Base-by-base conservation (phyloP, 352 stramenopile species). In the Globisporangium camurandrum region DNA sequence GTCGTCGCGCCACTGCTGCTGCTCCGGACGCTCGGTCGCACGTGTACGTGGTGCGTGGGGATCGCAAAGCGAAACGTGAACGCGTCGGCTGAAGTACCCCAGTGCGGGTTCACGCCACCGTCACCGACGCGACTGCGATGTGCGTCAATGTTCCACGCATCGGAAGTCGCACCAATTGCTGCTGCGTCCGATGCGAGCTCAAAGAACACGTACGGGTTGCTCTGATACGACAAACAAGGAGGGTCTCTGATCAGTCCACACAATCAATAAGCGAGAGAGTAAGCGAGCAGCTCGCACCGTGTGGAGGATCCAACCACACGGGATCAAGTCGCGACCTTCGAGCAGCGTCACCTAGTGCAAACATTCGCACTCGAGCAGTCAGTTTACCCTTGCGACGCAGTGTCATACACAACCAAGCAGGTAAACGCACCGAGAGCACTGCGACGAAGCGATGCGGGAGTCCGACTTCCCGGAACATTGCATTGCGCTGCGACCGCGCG, bases 61-160 rank as follows among this genome's bases (percentile, higher is more conserved):
- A 93, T 73, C 37, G 81, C 73, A 42, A 93, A 88, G 19, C 78
- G 76, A 49, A 89, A 93, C 11, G 54, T 49, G 43, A 88, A 93
- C 28, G 64, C 62, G 57, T 87, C 84, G 7, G 87, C 64, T 0
- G 45, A 38, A 3, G 52, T 16, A 23, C 56, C 62, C 81, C 81
- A 93, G 23, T 42, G 62, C 12, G 81, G 76, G 51, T 84, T 80
- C 20, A 74, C 62, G 4, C 75, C 73, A 0, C 75, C 67, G 45
- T 58, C 58, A 49, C 54, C 75, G 39, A 75, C 67, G 24, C 73
- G 60, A 44, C 76, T 89, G 26, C 81, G 78, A 53, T 90, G 88
- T 20, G 74, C 83, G 51, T 84, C 68, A 22, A 93, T 63, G 59
- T 63, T 75, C 81, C 81, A 93, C 36, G 78, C 65, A 36, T 90